Conservation (phyloP, 2,329 filamentous ascomycete genomes). For the Xenoacremonium recifei region DNA sequence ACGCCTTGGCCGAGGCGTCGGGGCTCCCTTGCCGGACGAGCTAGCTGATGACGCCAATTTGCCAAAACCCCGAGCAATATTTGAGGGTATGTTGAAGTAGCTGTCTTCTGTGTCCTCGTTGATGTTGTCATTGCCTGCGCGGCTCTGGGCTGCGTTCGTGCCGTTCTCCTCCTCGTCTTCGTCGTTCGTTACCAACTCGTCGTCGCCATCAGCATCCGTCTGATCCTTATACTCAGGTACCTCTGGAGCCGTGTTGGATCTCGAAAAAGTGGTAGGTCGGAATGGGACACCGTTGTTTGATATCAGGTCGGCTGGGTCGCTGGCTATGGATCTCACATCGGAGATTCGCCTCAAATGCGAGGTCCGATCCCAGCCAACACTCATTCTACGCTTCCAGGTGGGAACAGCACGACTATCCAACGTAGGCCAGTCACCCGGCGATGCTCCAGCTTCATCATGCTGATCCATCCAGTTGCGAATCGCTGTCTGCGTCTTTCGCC, state of each 20-base stretch:
- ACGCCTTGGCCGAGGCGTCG: slow-evolving; percentile 35
- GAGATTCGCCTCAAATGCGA: slow-evolving; percentile 50
- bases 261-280: slow-evolving; percentile 31
- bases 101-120: slow-evolving; percentile 43
- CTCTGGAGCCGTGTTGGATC: slow-evolving; percentile 33
- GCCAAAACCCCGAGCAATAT: slow-evolving; percentile 39
- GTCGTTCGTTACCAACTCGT: slow-evolving; percentile 82
- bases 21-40: slow-evolving; percentile 27
- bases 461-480: slow-evolving; percentile 90
- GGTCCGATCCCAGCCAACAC: slow-evolving; percentile 48
- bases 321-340: slow-evolving; percentile 58
- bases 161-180: slow-evolving; percentile 62
- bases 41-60: slow-evolving; percentile 34
- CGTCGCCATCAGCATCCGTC: slow-evolving; percentile 84
- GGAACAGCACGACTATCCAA: slow-evolving; percentile 44
- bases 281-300: slow-evolving; percentile 47
- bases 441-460: slow-evolving; percentile 51
- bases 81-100: slow-evolving; percentile 49
- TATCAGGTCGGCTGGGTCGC: slow-evolving; percentile 62
- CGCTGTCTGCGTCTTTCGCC: slow-evolving; percentile 73
- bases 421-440: slow-evolving; percentile 48
- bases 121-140: slow-evolving; percentile 24
- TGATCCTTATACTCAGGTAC: slow-evolving; percentile 53
- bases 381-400: slow-evolving; percentile 53
- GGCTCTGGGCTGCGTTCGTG: slow-evolving; percentile 39